Evolutionary conservation across 2,329 filamentous ascomycete species (phyloP), one percentile per base, ranked within the genome.

Genomic region (Gaeumannomyces sp.): DNA sequence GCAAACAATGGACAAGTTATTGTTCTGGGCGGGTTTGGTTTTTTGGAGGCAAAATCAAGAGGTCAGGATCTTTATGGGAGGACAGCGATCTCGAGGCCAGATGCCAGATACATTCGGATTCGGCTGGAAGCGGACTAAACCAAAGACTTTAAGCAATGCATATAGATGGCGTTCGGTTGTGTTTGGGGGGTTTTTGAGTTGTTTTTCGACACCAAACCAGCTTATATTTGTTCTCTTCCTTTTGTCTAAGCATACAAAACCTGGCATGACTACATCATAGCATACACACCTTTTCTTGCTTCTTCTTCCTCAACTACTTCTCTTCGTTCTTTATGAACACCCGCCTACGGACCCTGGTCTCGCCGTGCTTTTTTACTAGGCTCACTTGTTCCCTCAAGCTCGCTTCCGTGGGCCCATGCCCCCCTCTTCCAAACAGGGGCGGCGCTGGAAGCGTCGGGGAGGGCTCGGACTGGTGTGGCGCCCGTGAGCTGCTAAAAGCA

Each of bases 261-360:
- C 38, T 29, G 25, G 61, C 14, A 62, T 53, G 45, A 4, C 38
- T 33, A 25, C 60, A 62, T 45, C 59, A 64, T 61, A 31, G 59
- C 53, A 53, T 61, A 50, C 53, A 6, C 38, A 38, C 16, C 6
- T 56, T 53, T 13, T 50, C 11, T 64, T 57, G 6, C 53, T 19
- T 27, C 53, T 61, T 61, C 27, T 22, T 35, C 8, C 19, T 35
- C 7, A 22, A 25, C n/a, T 13, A 60, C 59, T 35, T 58, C 33
- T 27, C 25, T 10, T 53, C 7, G 8, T 33, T 33, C 11, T 45
- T 53, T 8, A 53, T 25, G 45, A 53, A 53, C 22, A 25, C 22
- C n/a, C n/a, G 45, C n/a, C 10, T n/a, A 22, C 11, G 45, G 14
- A 50, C 19, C 45, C 19, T n/a, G 45, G 25, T 11, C 6, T 7